Base-by-base conservation (phyloP, 2,329 filamentous ascomycete species). In the Fusarium foetens region DNA sequence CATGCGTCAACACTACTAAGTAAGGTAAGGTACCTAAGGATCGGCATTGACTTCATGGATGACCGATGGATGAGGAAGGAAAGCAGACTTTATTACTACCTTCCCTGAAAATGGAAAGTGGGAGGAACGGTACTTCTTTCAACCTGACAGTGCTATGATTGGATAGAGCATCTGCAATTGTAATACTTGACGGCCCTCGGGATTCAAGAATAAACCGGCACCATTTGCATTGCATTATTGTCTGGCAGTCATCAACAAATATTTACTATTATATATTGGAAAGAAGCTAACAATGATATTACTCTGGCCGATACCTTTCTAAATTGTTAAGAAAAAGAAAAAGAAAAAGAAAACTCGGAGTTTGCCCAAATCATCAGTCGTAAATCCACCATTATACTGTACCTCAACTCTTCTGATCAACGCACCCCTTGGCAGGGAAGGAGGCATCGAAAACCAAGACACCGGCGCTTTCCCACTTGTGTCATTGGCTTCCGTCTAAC, bases 381-480 rank as follows among this genome's bases (percentile, higher is more conserved):
- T 21, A 21, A 27, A 11, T 36, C 17, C 48, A 23, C 23, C 33
- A 27, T 27, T 21, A 23, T n/a, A 27, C 33, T 36, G 33, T 52
- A 36, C 49, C 33, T 38, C 14, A 25, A 48, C 21, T 36, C 13
- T 36, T 55, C 38, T 48, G 53, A 57, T 57, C 33, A 49, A 27
- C 25, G 23, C 54, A 36, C 54, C 54, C 54, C 54, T 49, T 35
- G 43, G 53, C 41, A 38, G 31, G 55, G 51, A 65, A 72, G 57
- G 42, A 70, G 58, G 58, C 59, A 65, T 66, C 35, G 29, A 61
- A 66, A 61, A 49, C 48, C 65, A 62, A 66, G 59, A 68, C 70
- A 72, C 69, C 48, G 48, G 60, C 69, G 66, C 65, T 58, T 72
- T 72, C 59, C 70, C 60, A 29, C 31, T 66, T 61, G 42, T 58